Conservation (phyloP, 371 early-diverging fungal species). For the Funneliformis caledonium region DNA sequence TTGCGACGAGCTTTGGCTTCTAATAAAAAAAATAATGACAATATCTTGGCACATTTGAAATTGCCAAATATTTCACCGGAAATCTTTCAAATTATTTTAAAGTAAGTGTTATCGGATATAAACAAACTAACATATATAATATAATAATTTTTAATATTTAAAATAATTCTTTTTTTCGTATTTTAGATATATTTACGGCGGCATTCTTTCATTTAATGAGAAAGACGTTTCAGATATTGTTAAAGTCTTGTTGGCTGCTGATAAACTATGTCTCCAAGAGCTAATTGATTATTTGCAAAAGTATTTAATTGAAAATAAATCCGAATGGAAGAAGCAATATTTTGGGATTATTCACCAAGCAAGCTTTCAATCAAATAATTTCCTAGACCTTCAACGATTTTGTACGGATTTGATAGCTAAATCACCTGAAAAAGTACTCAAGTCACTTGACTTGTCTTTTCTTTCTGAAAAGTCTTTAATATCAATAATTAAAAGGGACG, state of each 20-base stretch:
- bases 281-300: not conserved
- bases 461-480: not conserved
- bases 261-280: not conserved
- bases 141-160: too few relatives aligned
- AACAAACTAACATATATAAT: too few relatives aligned
- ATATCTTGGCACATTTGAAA: too few relatives aligned
- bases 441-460: not conserved
- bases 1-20: too few relatives aligned
- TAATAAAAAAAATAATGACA: too few relatives aligned
- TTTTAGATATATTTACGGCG: slow-evolving; percentile 2
- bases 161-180: too few relatives aligned
- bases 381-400: not conserved
- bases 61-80: too few relatives aligned
- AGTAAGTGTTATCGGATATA: too few relatives aligned
- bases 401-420: not conserved
- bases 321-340: not conserved
- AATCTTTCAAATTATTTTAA: too few relatives aligned
- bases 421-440: not conserved
- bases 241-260: not conserved
- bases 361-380: not conserved
- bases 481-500: slow-evolving; percentile 10
- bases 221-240: not conserved
- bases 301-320: not conserved
- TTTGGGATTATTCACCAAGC: not conserved
- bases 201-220: not conserved